Evolutionary conservation across 192 early-diverging fungal species (phyloP).

Genomic region (Gorgonomyces haynaldii): DNA sequence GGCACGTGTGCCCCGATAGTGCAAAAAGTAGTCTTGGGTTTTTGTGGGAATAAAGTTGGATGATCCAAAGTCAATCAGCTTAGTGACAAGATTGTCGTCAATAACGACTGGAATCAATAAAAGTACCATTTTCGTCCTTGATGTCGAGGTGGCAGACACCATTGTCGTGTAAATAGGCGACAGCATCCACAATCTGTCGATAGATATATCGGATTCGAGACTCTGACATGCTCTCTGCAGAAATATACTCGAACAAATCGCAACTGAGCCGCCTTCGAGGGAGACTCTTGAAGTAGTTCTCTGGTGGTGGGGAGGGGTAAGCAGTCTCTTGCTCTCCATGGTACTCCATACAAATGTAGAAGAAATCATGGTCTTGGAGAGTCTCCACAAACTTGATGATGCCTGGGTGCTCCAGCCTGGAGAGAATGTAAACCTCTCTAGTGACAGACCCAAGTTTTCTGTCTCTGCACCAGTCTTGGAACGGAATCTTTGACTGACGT

Average conservation of each 20-base stretch:
- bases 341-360: constrained; percentile 50
- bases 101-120: constrained; percentile 25
- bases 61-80: constrained; percentile 77
- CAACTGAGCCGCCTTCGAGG: background rate
- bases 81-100: constrained; percentile 34
- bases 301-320: too few relatives aligned
- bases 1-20: constrained; percentile 62
- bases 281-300: too few relatives aligned
- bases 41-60: constrained; percentile 45
- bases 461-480: too few relatives aligned
- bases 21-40: constrained; percentile 47
- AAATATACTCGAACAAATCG: constrained; percentile 38
- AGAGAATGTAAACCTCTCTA: constrained; percentile 64
- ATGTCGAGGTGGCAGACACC: constrained; percentile 64
- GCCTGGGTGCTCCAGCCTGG: constrained; percentile 26
- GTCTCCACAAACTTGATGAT: constrained; percentile 47
- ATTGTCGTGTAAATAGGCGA: constrained; percentile 25
- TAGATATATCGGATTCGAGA: constrained; percentile 37
- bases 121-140: constrained; percentile 82
- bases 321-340: too few relatives aligned
- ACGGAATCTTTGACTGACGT: too few relatives aligned
- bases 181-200: constrained; percentile 25
- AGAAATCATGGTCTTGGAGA: constrained; percentile 62
- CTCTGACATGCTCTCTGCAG: constrained; percentile 32
- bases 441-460: constrained; percentile 54